Evolutionary conservation across 1,139 yeast species (phyloP), one percentile per base, ranked within the genome.

Genomic region (Blastobotrys aristatus): DNA sequence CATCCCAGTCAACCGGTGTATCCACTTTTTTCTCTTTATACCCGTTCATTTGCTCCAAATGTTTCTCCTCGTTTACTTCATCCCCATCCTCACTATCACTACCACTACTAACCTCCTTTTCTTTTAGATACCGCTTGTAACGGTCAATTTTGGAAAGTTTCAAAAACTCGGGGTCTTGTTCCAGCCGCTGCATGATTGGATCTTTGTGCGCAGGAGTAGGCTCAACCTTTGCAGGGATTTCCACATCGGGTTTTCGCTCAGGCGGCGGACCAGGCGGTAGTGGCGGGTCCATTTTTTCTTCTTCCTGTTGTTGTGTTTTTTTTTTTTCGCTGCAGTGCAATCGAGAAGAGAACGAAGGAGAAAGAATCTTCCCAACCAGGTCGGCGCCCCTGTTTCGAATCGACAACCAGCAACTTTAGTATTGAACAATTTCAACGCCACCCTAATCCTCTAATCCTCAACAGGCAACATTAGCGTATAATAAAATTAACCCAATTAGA

Each of bases 181-280:
- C 50, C 14, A 56, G 48, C 29, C 46, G 40, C 29, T 53, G 51
- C n/a, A 49, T 53, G 10, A 54, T 45, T 6, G 46, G 30, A 10
- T 39, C 46, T 27, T 24, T n/a, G 20, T 36, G 34, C 6, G 27
- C 33, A n/a, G n/a, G n/a, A n/a, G n/a, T n/a, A n/a, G n/a, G n/a
- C n/a, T n/a, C n/a, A n/a, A n/a, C n/a, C n/a, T 17, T 32, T 32
- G 36, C 4, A 8, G 20, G 7, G 10, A 8, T 31, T 36, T 34
- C 29, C 27, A 47, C 47, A 40, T 47, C 50, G 29, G 54, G 49
- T 18, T 35, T 34, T n/a, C 51, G 17, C 7, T 43, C 48, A 21
- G 57, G 57, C 22, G 51, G 45, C 7, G 53, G 50, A 34, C 50
- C 57, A 7, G 40, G 36, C 10, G 56, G 55, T 24, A 52, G 34